phyloP scores from a whole-genome alignment of 768 basidiomycete genomes.

The Rhizopogon vulgaris region DNA sequence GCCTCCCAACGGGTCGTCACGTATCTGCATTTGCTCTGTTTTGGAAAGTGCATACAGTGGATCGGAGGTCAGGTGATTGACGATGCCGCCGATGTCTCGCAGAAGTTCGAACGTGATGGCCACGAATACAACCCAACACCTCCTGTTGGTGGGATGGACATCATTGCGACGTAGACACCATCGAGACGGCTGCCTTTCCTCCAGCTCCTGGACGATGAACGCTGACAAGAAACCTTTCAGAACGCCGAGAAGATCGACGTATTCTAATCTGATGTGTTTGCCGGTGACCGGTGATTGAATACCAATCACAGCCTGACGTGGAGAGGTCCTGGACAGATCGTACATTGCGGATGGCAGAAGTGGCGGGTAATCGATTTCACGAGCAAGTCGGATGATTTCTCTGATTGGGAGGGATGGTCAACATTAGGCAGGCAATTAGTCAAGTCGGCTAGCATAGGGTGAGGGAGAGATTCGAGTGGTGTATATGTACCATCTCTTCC shows the following conservation, averaged over 20 bases:
- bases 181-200: slow-evolving; percentile 49
- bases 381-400: slow-evolving; percentile 61
- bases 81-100: slow-evolving; percentile 64
- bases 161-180: slow-evolving; percentile 48
- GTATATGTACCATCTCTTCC: slow-evolving; percentile 45
- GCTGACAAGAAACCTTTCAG: slow-evolving; percentile 71
- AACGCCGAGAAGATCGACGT: slow-evolving; percentile 50
- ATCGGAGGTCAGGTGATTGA: slow-evolving; percentile 60
- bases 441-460: slow-evolving; percentile 54
- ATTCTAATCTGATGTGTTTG: slow-evolving; percentile 35
- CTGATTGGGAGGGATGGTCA: slow-evolving; percentile 28
- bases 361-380: slow-evolving; percentile 45
- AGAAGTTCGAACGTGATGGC: slow-evolving; percentile 69
- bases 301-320: slow-evolving; percentile 55
- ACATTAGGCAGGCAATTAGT: neutral
- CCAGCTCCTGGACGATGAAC: slow-evolving; percentile 70
- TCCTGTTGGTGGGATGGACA: slow-evolving; percentile 35
- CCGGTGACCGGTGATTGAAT: slow-evolving; percentile 32
- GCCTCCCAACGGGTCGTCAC: slow-evolving; percentile 39
- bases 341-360: slow-evolving; percentile 76
- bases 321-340: slow-evolving; percentile 64
- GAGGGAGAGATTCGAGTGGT: slow-evolving; percentile 50
- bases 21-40: slow-evolving; percentile 59
- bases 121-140: slow-evolving; percentile 71
- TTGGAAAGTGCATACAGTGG: slow-evolving; percentile 67